Evolutionary conservation across 192 early-diverging fungal genomes (phyloP), one percentile per base, ranked within the genome.

Genomic region (Podila epicladia): DNA sequence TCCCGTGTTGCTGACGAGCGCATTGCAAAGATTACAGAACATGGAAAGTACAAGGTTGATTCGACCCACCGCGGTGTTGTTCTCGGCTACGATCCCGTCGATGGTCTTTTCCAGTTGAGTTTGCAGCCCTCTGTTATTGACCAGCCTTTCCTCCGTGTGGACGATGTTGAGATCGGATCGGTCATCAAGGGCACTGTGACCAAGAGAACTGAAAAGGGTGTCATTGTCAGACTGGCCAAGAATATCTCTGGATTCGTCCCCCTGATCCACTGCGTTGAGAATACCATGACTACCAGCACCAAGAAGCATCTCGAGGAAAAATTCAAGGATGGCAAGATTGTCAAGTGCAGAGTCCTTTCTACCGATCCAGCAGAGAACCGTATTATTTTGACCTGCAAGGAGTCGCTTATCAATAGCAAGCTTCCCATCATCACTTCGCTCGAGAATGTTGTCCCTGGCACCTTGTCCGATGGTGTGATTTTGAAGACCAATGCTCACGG

Each of bases 61-160:
- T 90, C 89, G 19, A 76, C 65, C 17, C 96, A 98, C 73, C 87
- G 88, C 32, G 95, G 84, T 58, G 89, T 96, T 65, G 92, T 98
- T 7, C 72, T 96, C 35, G 91, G 91, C 15, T 94, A 93, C 74
- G 93, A 95, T 53, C 86, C 91, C 57, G 89, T 93, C 11, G 95
- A 94, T 71, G 89, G 89, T 28, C 49, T 96, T 2, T 75, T 94
- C n/a, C 87, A 89, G 33, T 74, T 96, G 35, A 92, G 92, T 38
- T 86, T 96, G 29, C 87, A 95, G 73, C 76, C 86, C 20, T 89
- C 88, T 29, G 83, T 95, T 6, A 69, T 98, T 22, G 84, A 89
- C 24, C 88, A 95, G 68, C 74, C 87, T 48, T 94, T 90, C 79
- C 73, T 98, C 20, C 85, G 89, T 13, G 68, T 90, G 24, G 71